phyloP scores from a whole-genome alignment of 805 yeast genomes.

The Tetrapisispora nanseiensis region DNA sequence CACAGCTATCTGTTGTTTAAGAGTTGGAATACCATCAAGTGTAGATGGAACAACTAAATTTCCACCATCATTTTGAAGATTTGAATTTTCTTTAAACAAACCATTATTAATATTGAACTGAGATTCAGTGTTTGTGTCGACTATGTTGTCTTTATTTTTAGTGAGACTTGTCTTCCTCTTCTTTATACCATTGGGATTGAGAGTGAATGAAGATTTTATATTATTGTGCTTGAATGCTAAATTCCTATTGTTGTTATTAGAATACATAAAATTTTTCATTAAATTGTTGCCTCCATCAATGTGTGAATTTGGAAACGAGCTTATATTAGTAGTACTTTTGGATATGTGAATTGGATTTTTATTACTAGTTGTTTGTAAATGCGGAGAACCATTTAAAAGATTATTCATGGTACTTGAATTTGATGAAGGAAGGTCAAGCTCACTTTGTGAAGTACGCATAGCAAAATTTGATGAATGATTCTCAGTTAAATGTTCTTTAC shows the following conservation, averaged over 20 bases:
- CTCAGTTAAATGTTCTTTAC: not conserved
- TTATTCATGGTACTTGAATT: not conserved
- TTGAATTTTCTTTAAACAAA: not conserved
- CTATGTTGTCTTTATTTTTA: not conserved
- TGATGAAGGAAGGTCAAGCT: not conserved
- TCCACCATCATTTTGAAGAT: not conserved
- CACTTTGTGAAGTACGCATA: not conserved
- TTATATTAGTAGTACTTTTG: not conserved
- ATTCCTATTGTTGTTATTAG: constrained; percentile 2
- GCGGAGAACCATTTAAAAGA: not conserved
- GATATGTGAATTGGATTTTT: not conserved
- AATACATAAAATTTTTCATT: not conserved
- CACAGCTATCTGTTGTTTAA: not conserved
- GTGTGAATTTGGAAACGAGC: not conserved
- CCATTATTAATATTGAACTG: not conserved
- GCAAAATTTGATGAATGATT: not conserved
- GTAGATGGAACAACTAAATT: not conserved
- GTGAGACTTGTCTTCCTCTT: constrained; percentile 13
- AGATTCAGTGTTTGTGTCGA: not conserved
- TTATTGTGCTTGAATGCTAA: not conserved
- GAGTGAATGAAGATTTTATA: constrained; percentile 13
- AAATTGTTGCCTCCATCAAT: not conserved
- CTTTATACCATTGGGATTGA: constrained; percentile 28
- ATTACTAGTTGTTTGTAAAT: not conserved
- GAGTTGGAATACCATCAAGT: not conserved